Percentiles rank a stretch among this genome's conserved stretches.
Evolutionary conservation across 345 rosid genomes (phyloP).

Genomic region (Boechera stricta): DNA sequence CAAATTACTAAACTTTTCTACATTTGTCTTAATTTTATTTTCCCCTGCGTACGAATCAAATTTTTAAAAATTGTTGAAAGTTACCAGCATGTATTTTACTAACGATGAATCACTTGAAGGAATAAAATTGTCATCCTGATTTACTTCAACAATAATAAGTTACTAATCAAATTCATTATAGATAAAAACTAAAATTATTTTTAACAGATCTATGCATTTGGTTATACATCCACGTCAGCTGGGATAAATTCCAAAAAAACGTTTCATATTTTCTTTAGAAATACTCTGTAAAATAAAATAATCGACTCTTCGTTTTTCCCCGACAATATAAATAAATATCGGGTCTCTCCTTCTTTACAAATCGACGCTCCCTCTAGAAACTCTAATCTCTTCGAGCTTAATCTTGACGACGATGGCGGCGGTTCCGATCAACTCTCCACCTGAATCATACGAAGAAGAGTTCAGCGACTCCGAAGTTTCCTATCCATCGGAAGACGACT

Average conservation of each 20-base stretch:
- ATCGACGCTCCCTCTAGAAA: neutral
- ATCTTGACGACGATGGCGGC: constrained; percentile 21
- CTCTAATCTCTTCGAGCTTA: constrained; percentile 4
- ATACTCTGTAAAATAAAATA: neutral
- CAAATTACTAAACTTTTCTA: too few relatives aligned
- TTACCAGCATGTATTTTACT: too few relatives aligned
- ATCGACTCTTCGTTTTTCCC: neutral
- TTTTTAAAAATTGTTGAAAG: too few relatives aligned
- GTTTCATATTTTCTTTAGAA: neutral
- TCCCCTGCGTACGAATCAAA: too few relatives aligned
- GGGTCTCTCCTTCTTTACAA: neutral
- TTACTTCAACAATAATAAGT: too few relatives aligned
- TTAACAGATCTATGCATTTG: too few relatives aligned
- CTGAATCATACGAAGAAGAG: constrained; percentile 26
- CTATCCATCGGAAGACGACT: constrained; percentile 22
- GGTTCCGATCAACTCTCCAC: neutral
- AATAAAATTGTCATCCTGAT: too few relatives aligned
- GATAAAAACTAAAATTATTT: too few relatives aligned
- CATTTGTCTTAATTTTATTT: too few relatives aligned
- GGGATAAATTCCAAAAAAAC: neutral
- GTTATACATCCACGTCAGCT: neutral
- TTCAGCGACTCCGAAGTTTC: neutral
- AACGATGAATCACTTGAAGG: too few relatives aligned
- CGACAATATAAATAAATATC: neutral
- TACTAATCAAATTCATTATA: too few relatives aligned